phyloP scores from a whole-genome alignment of 1,284 basidiomycete species.

The Boletus semigastroideus region DNA sequence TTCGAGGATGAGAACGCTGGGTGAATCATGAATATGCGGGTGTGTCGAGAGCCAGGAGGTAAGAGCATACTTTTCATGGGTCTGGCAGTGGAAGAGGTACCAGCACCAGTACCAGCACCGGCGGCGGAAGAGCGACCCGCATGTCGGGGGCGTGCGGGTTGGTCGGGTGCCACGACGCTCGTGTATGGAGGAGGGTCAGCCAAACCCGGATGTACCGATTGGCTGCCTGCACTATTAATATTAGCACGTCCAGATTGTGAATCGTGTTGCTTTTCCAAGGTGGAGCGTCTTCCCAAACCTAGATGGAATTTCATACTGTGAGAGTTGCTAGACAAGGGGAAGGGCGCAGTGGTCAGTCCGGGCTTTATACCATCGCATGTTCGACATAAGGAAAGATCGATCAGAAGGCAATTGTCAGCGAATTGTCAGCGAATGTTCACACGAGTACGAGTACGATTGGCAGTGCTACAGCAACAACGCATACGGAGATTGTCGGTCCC shows the following conservation, averaged over 20 bases:
- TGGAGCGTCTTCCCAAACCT: too few species aligned
- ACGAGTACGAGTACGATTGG: too few species aligned
- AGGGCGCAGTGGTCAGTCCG: too few species aligned
- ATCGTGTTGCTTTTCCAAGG: too few species aligned
- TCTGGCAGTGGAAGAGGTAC: not conserved
- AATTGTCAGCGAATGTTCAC: too few species aligned
- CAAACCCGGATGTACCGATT: conserved; percentile 4
- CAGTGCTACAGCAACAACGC: conserved; percentile 34
- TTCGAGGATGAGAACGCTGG: conserved; percentile 14
- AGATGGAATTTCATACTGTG: too few species aligned
- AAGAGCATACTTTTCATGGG: conserved; percentile 18
- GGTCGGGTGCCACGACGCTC: not conserved
- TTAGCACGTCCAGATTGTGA: not conserved
- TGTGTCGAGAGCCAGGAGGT: conserved; percentile 20
- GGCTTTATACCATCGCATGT: too few species aligned
- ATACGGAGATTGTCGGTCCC: conserved; percentile 59
- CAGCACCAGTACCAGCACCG: conserved; percentile 7
- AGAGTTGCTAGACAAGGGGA: too few species aligned
- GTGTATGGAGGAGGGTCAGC: conserved; percentile 24
- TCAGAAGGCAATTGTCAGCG: too few species aligned
- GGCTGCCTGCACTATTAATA: not conserved
- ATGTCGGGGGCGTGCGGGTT: not conserved
- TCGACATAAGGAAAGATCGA: not conserved
- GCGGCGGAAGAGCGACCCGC: conserved; percentile 1
- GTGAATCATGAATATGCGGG: conserved; percentile 25